Base-by-base conservation (phyloP, 2,329 filamentous ascomycete species). In the Arachnomyces sp. region DNA sequence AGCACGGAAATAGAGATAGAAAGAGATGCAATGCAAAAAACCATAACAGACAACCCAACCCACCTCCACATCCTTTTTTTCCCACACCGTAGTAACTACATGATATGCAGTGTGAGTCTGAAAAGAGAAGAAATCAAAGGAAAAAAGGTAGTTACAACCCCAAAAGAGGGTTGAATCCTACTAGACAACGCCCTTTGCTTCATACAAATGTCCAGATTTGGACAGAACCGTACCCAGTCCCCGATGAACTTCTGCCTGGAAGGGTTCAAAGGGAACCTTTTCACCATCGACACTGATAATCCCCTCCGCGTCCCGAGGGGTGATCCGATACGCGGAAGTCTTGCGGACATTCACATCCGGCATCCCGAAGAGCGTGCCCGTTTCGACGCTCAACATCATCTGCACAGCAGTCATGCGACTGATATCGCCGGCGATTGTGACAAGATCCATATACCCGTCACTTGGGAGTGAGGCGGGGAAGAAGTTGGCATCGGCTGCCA, bases 231-330 rank as follows among this genome's bases (percentile, higher is more conserved):
- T 86, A 1, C 86, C 92, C 16, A 98, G 69, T 0, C 83, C 84
- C 38, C 71, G 75, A 60, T 95, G 87, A 5, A 95, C 74, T 65
- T 98, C 92, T 2, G 82, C 86, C 67, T 98, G 92, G 58, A 95
- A 93, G 0, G 86, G 84, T 52, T 82, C 82, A 59, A 94, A 96
- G 0, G 87, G 84, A 2, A 94, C 73, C 39, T 77, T 75, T 65
- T 98, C 92, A 29, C 92, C 92, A 56, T 96, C 92, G 49, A 98
- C 87, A 59, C 87, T 93, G 59, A 98, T 93, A 60, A 85, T 92
- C 2, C 90, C 90, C 30, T 76, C 68, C 52, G 81, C 74, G 46
- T 82, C 67, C 39, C 77, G 79, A 0, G 92, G 92, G 3, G 82
- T 81, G 47, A 98, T 82, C 31, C 92, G 77, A 59, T 92, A 95